Percentiles rank a stretch among this genome's conserved stretches.
phyloP scores from a whole-genome alignment of 2,329 filamentous ascomycete genomes.

The Alternaria panax region DNA sequence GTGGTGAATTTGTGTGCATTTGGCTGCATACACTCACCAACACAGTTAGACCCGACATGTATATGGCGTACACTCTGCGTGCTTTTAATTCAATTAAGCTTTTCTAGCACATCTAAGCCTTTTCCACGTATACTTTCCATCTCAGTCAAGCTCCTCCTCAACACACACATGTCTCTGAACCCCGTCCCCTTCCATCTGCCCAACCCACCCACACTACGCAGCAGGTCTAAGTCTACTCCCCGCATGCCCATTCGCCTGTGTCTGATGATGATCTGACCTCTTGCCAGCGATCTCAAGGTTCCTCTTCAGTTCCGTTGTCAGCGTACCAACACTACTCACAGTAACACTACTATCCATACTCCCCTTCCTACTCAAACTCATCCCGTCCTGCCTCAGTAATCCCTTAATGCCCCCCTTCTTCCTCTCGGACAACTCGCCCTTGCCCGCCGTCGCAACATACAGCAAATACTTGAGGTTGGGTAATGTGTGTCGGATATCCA shows the following conservation, averaged over 20 bases:
- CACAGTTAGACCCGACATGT: not conserved
- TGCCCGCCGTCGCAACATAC: slow-evolving; percentile 86
- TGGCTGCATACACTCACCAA: not conserved
- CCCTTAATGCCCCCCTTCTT: slow-evolving; percentile 49
- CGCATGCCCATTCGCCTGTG: slow-evolving; percentile 31
- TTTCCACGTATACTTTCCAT: no score
- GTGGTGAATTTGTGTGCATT: no score
- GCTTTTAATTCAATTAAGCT: no score
- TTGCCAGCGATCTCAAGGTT: slow-evolving; percentile 24
- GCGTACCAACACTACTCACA: slow-evolving; percentile 36
- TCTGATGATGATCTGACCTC: slow-evolving; percentile 16
- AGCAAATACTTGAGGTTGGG: slow-evolving; percentile 93
- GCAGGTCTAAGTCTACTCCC: slow-evolving; percentile 38
- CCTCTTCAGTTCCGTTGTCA: slow-evolving; percentile 28
- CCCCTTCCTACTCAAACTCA: slow-evolving; percentile 36
- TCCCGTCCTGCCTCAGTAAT: slow-evolving; percentile 37
- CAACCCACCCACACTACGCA: not conserved
- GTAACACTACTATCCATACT: slow-evolving; percentile 45
- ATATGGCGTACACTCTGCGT: not conserved
- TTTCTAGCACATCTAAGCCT: no score
- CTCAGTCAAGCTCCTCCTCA: no score
- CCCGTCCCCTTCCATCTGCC: no score
- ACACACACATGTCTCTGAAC: no score
- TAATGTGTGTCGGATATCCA: slow-evolving; percentile 90
- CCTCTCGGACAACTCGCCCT: slow-evolving; percentile 62